Evolutionary conservation across 139 green algal genomes (phyloP), one percentile per base, ranked within the genome.

Genomic region (Microglena sp.): DNA sequence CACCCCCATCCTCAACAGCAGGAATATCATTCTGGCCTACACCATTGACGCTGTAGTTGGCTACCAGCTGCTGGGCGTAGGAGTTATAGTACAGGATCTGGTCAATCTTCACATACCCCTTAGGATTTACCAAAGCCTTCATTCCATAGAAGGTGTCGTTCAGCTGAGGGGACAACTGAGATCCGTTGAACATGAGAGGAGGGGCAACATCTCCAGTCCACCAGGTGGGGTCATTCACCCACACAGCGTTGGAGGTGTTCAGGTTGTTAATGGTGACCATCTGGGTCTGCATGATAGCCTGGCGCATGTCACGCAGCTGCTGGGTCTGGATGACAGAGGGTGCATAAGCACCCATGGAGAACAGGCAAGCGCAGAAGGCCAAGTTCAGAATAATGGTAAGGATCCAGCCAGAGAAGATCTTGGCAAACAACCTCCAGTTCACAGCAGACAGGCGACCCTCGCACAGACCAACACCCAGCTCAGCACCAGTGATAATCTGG

Each of bases 301-400:
- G 24, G 5, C n/a, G 8, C 27, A 45, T 45, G 27, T 44, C 26
- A 24, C 55, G 28, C 27, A 62, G 36, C 26, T 62, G 5, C 27
- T 22, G 7, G 24, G 24, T 6, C 28, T 45, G 11, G 24, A 43
- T 40, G 55, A 62, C n/a, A n/a, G n/a, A n/a, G n/a, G n/a, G n/a
- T n/a, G n/a, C n/a, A n/a, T n/a, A 62, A 6, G 24, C 57, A 30
- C 57, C 57, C 57, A 30, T 30, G 22, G 30, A 46, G 57, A 64
- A 64, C 7, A 64, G 57, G 57, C 3, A 33, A n/a, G 57, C 57
- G 57, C 57, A 64, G 30, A 64, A 50, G 57, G 21, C 32, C 15
- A 64, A 33, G 32, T 5, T 22, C 30, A 64, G 5, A 5, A 64
- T 28, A n/a, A 64, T 64, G 57, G 57, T 64, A 18, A 11, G 21